phyloP scores from a whole-genome alignment of 352 stramenopile species.

The Phytophthora sansomeana region DNA sequence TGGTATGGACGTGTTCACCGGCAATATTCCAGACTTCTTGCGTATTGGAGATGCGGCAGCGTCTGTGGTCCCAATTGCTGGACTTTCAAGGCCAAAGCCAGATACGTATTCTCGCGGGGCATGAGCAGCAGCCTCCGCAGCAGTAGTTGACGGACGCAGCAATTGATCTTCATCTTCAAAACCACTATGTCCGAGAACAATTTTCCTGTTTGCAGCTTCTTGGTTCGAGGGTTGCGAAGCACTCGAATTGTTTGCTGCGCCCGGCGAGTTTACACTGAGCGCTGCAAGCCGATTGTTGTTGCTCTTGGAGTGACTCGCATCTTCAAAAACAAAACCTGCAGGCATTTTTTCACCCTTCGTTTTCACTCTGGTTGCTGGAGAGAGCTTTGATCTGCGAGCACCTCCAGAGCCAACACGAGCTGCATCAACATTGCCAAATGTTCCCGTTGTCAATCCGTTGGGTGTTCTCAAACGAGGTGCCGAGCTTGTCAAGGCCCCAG shows the following conservation, averaged over 20 bases:
- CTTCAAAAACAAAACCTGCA: conserved; percentile 21
- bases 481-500: conserved; percentile 7
- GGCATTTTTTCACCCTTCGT: conserved; percentile 14
- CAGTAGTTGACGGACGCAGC: not conserved
- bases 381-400: conserved; percentile 8
- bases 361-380: conserved; percentile 14
- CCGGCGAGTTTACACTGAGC: conserved; percentile 5
- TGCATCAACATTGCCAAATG: conserved; percentile 10
- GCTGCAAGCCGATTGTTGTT: conserved; percentile 18
- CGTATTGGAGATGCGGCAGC: not conserved
- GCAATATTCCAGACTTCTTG: conserved; percentile 7
- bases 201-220: not conserved
- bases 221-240: not conserved
- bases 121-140: not conserved
- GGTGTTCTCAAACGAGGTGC: conserved; percentile 14
- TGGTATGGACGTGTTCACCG: conserved; percentile 10
- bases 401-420: conserved; percentile 10
- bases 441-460: not conserved
- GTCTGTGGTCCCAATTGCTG: not conserved
- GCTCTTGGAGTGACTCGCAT: not conserved
- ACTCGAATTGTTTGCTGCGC: not conserved
- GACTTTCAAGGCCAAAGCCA: conserved; percentile 17
- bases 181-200: not conserved
- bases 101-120: conserved; percentile 24
- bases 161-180: not conserved